A percentile compares a stretch with the other conserved stretches of the same genome.
phyloP scores from a whole-genome alignment of 1,139 yeast genomes.

The Saccharomyces hybrid region DNA sequence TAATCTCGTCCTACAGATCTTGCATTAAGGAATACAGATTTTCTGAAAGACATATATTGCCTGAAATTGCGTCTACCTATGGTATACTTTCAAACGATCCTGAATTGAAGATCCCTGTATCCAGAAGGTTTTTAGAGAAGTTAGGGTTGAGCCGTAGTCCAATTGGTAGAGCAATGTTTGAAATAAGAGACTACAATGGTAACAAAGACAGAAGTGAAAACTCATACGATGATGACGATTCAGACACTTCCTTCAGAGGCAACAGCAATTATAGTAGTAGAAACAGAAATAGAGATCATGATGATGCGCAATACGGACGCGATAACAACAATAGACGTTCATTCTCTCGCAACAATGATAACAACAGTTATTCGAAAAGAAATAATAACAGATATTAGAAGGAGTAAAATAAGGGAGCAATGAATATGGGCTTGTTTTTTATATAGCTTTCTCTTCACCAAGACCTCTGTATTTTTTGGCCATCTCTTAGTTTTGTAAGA shows the following conservation, averaged over 20 bases:
- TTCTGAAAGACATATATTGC: constrained; percentile 12
- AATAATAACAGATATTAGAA: neutral
- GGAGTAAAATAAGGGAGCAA: neutral
- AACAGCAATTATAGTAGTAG: neutral
- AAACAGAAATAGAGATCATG: neutral
- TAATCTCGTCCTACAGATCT: constrained; percentile 26
- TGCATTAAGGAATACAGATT: constrained; percentile 20
- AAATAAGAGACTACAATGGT: constrained; percentile 2
- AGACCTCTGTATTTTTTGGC: neutral
- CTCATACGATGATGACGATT: neutral
- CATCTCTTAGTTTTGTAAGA: neutral
- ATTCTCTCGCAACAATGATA: neutral
- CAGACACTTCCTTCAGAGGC: neutral
- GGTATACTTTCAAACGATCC: constrained; percentile 22
- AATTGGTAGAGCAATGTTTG: constrained; percentile 15
- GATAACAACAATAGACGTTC: neutral
- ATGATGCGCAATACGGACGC: constrained; percentile 31
- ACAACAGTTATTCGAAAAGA: neutral
- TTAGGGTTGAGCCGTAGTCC: constrained; percentile 18
- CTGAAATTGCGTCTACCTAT: constrained; percentile 22
- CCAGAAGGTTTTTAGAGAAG: constrained; percentile 14
- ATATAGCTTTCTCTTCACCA: neutral
- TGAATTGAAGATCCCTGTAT: constrained; percentile 17
- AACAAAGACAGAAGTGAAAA: neutral
- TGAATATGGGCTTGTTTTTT: neutral